Percentiles rank a stretch among this genome's conserved stretches.
Conservation (phyloP, 75 land plant species). For the Sequoiadendron giganteum region DNA sequence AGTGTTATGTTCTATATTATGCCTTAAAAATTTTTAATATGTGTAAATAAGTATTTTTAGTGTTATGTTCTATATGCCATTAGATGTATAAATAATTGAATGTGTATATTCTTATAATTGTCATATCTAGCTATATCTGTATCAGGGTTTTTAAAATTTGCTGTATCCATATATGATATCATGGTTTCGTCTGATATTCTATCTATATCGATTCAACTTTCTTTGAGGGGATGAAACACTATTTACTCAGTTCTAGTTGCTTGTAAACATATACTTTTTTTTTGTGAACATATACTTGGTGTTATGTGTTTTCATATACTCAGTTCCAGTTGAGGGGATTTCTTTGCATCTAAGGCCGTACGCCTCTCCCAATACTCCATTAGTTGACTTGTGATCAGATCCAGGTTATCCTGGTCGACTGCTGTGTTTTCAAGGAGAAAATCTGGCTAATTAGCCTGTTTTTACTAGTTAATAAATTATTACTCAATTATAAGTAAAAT, state of each 20-base stretch:
- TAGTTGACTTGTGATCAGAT: not conserved
- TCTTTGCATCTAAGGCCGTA: not conserved
- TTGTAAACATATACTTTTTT: not conserved
- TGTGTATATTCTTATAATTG: not conserved
- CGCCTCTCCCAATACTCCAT: not conserved
- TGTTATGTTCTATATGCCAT: not conserved
- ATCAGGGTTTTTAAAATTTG: too few relatives aligned
- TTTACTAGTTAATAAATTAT: not conserved
- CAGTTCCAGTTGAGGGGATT: not conserved
- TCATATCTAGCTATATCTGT: too few relatives aligned
- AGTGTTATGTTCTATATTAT: not conserved
- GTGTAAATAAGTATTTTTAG: not conserved
- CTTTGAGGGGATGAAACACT: not conserved
- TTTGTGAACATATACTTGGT: not conserved
- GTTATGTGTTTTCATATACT: not conserved
- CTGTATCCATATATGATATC: not conserved
- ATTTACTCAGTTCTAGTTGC: not conserved
- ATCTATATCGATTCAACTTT: not conserved
- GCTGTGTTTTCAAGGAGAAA: not conserved
- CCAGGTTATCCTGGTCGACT: not conserved
- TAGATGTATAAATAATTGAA: not conserved
- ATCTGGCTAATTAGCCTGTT: not conserved
- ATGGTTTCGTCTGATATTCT: not conserved
- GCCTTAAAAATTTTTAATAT: too few relatives aligned
- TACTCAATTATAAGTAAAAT: not conserved